Evolutionary conservation across 176 grass and related monocot genomes (phyloP).

Genomic region (Triticum turgidum): DNA sequence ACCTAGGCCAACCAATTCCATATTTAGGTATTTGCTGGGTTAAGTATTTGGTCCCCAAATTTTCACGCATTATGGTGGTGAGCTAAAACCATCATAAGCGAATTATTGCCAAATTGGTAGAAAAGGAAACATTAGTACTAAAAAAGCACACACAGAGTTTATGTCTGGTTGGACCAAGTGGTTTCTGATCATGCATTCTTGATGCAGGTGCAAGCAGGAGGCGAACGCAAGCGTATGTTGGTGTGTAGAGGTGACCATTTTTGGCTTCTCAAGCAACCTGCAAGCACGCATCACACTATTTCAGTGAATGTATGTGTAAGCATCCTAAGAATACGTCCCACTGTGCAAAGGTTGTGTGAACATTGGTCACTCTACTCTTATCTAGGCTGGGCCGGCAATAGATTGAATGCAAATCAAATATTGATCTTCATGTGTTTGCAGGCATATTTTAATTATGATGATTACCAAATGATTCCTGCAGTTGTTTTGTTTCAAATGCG

Average conservation of each 20-base stretch:
- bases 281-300: constrained; percentile 10
- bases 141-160: too few species aligned
- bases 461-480: not conserved
- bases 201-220: not conserved
- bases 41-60: not conserved
- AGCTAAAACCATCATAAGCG: not conserved
- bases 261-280: constrained; percentile 21
- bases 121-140: too few species aligned
- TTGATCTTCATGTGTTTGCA: not conserved
- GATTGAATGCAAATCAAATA: not conserved
- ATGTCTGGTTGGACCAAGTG: not conserved
- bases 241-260: not conserved
- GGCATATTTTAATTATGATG: not conserved
- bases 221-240: not conserved
- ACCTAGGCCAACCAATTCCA: not conserved
- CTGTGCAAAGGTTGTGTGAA: not conserved
- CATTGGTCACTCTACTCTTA: not conserved
- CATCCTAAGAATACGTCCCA: not conserved
- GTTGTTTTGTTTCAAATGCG: not conserved
- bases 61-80: not conserved
- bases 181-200: constrained; percentile 11
- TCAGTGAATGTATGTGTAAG: not conserved
- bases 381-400: not conserved
- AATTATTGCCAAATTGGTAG: too few species aligned
- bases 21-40: not conserved